phyloP scores from a whole-genome alignment of 1,284 basidiomycete genomes.

The Limonomyces culmigenus region DNA sequence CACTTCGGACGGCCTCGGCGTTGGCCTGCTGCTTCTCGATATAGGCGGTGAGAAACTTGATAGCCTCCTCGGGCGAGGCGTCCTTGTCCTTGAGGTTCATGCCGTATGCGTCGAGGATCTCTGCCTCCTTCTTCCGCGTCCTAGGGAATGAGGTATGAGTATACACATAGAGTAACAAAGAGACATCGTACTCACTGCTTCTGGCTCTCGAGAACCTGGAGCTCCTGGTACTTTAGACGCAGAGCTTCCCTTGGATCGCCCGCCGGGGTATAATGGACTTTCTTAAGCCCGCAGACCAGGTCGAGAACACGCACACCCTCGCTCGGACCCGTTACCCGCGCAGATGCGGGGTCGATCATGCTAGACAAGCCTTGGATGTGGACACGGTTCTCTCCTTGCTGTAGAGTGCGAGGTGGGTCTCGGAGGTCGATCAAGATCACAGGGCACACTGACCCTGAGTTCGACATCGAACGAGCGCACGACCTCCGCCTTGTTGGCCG shows the following conservation, averaged over 20 bases:
- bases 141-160: not conserved
- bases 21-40: constrained; percentile 20
- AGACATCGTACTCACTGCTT: constrained; percentile 9
- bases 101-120: constrained; percentile 24
- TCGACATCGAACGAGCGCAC: constrained; percentile 15
- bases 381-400: constrained; percentile 33
- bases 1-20: constrained; percentile 16
- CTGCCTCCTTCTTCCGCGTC: constrained; percentile 20
- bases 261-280: constrained; percentile 6
- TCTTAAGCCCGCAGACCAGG: constrained; percentile 23
- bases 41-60: constrained; percentile 23
- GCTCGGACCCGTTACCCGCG: constrained; percentile 28
- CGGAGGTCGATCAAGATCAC: not conserved
- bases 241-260: constrained; percentile 16
- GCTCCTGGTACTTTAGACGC: constrained; percentile 17
- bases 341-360: constrained; percentile 27
- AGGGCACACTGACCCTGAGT: constrained; percentile 12
- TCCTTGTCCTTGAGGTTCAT: constrained; percentile 26
- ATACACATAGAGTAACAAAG: not conserved
- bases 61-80: constrained; percentile 19
- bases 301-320: constrained; percentile 26
- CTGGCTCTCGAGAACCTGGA: constrained; percentile 17
- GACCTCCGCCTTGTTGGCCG: constrained; percentile 13
- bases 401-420: not conserved
- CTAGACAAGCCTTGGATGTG: constrained; percentile 27